Conservation (phyloP, 345 rosid species). For the Bretschneidera sinensis region DNA sequence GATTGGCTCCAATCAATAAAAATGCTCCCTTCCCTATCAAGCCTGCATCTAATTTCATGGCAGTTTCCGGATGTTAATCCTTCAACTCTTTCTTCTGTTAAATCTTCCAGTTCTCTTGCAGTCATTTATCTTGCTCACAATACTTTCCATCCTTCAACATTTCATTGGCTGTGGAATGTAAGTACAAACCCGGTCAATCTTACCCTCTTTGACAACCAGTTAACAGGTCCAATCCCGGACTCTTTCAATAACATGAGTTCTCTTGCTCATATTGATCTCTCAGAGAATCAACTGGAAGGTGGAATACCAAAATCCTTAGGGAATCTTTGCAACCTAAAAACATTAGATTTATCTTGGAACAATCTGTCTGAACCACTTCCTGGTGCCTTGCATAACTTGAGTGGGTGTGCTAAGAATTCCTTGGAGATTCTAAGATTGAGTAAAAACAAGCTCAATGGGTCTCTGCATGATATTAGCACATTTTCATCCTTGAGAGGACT, state of each 20-base stretch:
- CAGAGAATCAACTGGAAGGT: constrained; percentile 2
- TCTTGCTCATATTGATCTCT: constrained; percentile 12
- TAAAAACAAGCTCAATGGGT: constrained; percentile 17
- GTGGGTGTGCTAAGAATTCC: constrained; percentile 12
- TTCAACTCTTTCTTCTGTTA: too few species aligned
- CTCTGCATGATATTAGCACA: constrained; percentile 3
- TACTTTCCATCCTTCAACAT: too few species aligned
- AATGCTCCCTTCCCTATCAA: too few species aligned
- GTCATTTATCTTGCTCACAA: too few species aligned
- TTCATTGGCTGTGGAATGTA: too few species aligned
- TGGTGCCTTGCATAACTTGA: constrained; percentile 2
- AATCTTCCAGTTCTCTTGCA: too few species aligned
- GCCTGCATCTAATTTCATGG: too few species aligned
- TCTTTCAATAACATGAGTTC: constrained; percentile 10
- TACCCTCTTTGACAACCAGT: background rate
- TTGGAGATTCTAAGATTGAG: constrained; percentile 17
- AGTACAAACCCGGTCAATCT: too few species aligned
- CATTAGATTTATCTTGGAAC: constrained; percentile 9
- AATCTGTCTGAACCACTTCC: constrained; percentile 6
- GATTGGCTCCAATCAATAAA: too few species aligned
- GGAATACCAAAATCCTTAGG: too few species aligned
- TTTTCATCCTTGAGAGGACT: constrained; percentile 9
- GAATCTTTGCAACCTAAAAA: constrained; percentile 13
- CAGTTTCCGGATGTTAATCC: too few species aligned
- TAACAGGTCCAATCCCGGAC: constrained; percentile 15